Evolutionary conservation across 2,329 filamentous ascomycete species (phyloP), one percentile per base, ranked within the genome.

Genomic region (Lizonia empirigonia): DNA sequence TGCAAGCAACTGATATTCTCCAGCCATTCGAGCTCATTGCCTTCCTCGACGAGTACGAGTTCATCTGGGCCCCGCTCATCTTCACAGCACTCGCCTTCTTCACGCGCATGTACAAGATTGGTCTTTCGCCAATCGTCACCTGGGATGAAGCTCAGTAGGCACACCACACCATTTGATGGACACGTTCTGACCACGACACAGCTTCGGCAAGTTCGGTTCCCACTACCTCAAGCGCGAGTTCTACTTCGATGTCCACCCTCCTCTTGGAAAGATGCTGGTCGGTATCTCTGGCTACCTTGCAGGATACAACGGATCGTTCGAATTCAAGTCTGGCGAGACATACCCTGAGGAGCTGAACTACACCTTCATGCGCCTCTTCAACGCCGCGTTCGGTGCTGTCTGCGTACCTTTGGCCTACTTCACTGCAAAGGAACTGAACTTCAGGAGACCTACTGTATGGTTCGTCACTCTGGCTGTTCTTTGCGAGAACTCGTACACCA

Each of bases 161-260:
- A 41, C 18, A 37, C 15, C 18, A 23, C 19, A 15, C 20, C 5
- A 22, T 18, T n/a, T n/a, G 38, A 16, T 23, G 16, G 29, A 15
- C 33, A 20, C 46, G 30, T 20, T 55, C 68, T 71, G 38, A 73
- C 60, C 46, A 15, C n/a, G 22, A 32, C 4, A 51, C 67, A 91
- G 88, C 75, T 95, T 95, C 75, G 90, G 90, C 72, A 99, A 99
- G 80, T 99, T 99, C 76, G 94, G 94, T 59, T 97, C 93, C 66
- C 93, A 99, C 78, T 99, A 99, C 76, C 87, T 99, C 72, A 97
- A 99, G 76, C 90, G 93, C 75, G 94, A 99, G 77, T 97, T 97
- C 81, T 99, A 99, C 83, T 99, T 99, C 78, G 90, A 96, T 81
- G 89, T 95, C 51, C 90, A 96, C 76, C 94, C 94, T 60, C 94